These are phyloP conservation scores for Nidula microcarpa DNA, from an alignment of 768 basidiomycete genomes.

Conservation along the genomic window DNA sequence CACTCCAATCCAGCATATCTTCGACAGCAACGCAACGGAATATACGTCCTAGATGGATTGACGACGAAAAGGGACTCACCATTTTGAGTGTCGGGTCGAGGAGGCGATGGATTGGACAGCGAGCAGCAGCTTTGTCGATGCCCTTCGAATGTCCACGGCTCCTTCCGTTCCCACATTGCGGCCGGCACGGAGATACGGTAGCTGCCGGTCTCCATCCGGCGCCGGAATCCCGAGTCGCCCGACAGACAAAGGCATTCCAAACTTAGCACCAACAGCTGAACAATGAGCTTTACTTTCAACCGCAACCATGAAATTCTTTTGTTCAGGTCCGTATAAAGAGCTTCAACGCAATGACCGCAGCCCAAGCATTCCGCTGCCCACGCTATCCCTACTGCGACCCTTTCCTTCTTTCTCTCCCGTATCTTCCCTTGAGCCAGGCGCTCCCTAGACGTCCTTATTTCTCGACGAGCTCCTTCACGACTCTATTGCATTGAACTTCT, in stretches of 20 bases:
- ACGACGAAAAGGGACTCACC: conserved; percentile 15
- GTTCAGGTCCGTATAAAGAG: background rate
- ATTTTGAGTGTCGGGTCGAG: conserved; percentile 26
- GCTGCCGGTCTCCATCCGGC: background rate
- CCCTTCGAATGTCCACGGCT: conserved; percentile 19
- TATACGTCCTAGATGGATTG: background rate
- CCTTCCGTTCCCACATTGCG: conserved; percentile 22
- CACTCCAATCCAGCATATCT: conserved; percentile 11
- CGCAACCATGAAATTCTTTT: background rate
- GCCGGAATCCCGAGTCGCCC: background rate
- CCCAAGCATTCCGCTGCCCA: background rate
- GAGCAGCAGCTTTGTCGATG: conserved; percentile 22
- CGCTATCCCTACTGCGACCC: background rate
- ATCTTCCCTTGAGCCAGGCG: conserved; percentile 26
- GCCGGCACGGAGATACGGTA: background rate
- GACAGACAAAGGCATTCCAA: background rate
- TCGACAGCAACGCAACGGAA: conserved; percentile 2
- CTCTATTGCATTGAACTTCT: background rate
- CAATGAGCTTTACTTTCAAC: background rate
- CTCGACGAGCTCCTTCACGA: conserved; percentile 4
- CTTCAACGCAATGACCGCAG: background rate
- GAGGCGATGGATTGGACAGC: conserved; percentile 31
- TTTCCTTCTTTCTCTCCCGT: conserved; percentile 8
- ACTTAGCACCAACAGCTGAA: background rate
- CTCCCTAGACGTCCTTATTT: conserved; percentile 15